phyloP scores from a whole-genome alignment of 1,139 yeast genomes.

The Wickerhamomyces sp. region DNA sequence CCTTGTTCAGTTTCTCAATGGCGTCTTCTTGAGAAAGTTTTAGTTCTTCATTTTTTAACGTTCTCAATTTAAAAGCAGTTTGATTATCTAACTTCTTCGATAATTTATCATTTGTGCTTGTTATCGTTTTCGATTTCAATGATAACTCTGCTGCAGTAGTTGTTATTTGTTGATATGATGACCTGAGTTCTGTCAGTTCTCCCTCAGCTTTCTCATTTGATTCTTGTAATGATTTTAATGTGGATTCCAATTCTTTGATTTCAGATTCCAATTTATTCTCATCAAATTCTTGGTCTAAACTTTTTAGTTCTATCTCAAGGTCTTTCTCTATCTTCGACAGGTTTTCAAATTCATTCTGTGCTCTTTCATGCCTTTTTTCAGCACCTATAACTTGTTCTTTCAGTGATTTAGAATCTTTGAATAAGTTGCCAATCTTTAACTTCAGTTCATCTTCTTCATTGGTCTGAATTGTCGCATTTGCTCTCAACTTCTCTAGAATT shows the following conservation, averaged over 20 bases:
- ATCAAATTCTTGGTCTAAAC: slow-evolving; percentile 14
- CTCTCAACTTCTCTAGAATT: slow-evolving; percentile 32
- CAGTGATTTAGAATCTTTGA: slow-evolving; percentile 41
- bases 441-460: slow-evolving; percentile 43
- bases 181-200: slow-evolving; percentile 3
- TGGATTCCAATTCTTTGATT: slow-evolving; percentile 31
- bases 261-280: slow-evolving; percentile 28
- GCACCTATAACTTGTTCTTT: slow-evolving; percentile 46
- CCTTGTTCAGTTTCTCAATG: slow-evolving; percentile 8
- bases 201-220: slow-evolving; percentile 23
- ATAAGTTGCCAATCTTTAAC: slow-evolving; percentile 42
- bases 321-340: slow-evolving; percentile 18
- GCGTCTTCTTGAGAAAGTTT: slow-evolving; percentile 1
- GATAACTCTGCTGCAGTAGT: slow-evolving; percentile 53
- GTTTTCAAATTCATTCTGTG: slow-evolving; percentile 33
- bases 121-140: slow-evolving; percentile 28
- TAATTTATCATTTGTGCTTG: slow-evolving; percentile 29
- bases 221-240: slow-evolving; percentile 26
- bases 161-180: slow-evolving; percentile 49
- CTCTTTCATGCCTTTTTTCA: slow-evolving; percentile 44
- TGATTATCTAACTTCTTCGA: slow-evolving; percentile 38
- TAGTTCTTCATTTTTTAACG: slow-evolving; percentile 10
- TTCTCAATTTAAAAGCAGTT: slow-evolving; percentile 37
- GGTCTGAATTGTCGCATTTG: slow-evolving; percentile 48
- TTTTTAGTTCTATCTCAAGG: slow-evolving; percentile 16